A percentile compares a stretch with the other conserved stretches of the same genome.
Conservation (phyloP, 257 asterid species). For the Buddleja alternifolia region DNA sequence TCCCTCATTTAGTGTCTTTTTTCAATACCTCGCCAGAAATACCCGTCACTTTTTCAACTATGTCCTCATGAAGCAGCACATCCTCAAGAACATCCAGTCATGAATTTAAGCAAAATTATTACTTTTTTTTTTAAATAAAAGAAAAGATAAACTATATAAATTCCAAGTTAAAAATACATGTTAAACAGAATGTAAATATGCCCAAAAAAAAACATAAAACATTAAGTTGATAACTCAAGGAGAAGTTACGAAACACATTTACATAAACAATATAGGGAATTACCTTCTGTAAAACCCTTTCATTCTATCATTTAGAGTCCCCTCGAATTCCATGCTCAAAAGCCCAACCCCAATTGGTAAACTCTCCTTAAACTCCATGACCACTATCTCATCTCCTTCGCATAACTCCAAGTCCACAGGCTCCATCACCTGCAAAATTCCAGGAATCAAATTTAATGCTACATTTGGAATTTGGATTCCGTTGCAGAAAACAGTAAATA, state of each 20-base stretch:
- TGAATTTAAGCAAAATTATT: background rate
- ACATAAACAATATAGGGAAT: background rate
- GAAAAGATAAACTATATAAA: background rate
- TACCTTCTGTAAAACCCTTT: slow-evolving; percentile 96
- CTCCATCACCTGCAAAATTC: slow-evolving; percentile 44
- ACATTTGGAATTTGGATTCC: background rate
- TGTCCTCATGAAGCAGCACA: background rate
- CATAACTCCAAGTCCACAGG: slow-evolving; percentile 58
- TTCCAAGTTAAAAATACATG: background rate
- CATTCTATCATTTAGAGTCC: slow-evolving; percentile 90
- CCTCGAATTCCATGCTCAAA: slow-evolving; percentile 69
- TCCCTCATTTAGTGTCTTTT: background rate
- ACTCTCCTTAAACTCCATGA: slow-evolving; percentile 67
- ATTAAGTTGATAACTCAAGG: background rate
- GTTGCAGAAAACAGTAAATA: background rate
- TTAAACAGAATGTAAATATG: background rate
- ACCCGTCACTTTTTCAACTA: background rate
- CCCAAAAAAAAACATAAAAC: background rate
- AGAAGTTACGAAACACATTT: background rate
- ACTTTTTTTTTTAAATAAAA: background rate
- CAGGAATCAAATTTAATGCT: background rate
- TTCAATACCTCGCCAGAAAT: background rate
- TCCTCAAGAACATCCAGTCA: too few relatives aligned
- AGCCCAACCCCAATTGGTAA: slow-evolving; percentile 74
- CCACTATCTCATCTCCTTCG: slow-evolving; percentile 76